Conservation (phyloP, 164 flowering plant species). For the Tinospora cordifolia region DNA sequence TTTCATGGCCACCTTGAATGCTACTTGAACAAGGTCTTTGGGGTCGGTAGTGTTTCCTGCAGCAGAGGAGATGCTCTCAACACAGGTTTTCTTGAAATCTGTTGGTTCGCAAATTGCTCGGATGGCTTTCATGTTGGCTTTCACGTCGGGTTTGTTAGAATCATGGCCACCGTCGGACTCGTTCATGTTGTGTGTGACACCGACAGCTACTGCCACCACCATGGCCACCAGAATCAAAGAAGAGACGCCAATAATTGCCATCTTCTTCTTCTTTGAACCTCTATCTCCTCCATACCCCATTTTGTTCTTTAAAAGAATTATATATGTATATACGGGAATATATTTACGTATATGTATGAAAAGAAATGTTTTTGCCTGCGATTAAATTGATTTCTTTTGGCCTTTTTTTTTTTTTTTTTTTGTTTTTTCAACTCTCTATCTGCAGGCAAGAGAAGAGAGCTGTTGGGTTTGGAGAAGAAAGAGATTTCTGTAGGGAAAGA, state of each 20-base stretch:
- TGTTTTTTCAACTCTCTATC: not conserved
- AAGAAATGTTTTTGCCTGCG: not conserved
- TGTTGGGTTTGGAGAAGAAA: not conserved
- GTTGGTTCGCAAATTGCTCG: conserved; percentile 50
- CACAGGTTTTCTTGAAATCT: conserved; percentile 45
- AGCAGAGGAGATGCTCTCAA: conserved; percentile 23
- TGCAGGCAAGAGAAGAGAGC: not conserved
- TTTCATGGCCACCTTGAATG: conserved; percentile 35
- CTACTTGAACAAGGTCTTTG: conserved; percentile 40
- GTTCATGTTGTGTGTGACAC: conserved; percentile 10
- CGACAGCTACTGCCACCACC: conserved; percentile 45
- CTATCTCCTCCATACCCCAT: not conserved
- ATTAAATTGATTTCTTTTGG: not conserved
- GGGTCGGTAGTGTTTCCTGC: conserved; percentile 47
- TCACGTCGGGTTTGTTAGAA: conserved; percentile 6
- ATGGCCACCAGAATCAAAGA: conserved; percentile 46
- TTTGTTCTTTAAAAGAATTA: too few species aligned
- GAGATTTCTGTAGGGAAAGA: not conserved
- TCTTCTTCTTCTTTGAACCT: conserved; percentile 23
- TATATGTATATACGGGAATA: too few species aligned
- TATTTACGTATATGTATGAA: too few species aligned
- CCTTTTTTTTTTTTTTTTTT: not conserved
- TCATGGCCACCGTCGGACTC: not conserved
- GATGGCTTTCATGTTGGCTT: conserved; percentile 41
- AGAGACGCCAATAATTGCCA: conserved; percentile 32